phyloP scores from a whole-genome alignment of 257 asterid species.

The Capsicum chinense region DNA sequence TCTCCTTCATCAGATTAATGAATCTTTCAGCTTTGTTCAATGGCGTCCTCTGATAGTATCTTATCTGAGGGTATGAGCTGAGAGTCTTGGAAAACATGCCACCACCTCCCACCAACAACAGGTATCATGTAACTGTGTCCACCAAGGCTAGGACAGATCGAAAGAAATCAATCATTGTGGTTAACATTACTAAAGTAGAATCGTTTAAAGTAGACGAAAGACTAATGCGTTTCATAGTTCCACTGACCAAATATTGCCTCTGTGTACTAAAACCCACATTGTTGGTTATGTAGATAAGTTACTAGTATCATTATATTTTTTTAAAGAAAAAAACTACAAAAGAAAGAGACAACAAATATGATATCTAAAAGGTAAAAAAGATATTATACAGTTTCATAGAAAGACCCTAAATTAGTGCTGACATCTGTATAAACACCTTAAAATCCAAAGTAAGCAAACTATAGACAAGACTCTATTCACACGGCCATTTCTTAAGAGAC shows the following conservation, averaged over 20 bases:
- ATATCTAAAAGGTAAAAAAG: slow-evolving; percentile 10
- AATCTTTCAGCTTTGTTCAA: no score
- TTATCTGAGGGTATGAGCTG: no score
- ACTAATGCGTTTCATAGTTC: slow-evolving; percentile 2
- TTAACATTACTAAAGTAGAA: slow-evolving; percentile 4
- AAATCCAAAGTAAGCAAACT: background rate
- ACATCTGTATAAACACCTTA: background rate
- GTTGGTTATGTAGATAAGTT: background rate
- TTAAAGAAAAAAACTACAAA: background rate
- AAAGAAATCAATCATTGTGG: background rate
- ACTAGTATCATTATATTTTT: background rate
- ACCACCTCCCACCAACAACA: no score
- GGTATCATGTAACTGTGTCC: no score
- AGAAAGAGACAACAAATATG: slow-evolving; percentile 5
- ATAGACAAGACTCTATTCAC: background rate
- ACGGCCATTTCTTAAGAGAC: background rate
- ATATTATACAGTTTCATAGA: background rate
- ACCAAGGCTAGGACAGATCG: no score
- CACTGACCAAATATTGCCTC: background rate
- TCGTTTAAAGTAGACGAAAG: background rate
- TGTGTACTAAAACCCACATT: background rate
- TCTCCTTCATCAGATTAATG: no score
- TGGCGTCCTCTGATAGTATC: no score
- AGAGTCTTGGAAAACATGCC: no score
- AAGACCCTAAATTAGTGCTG: background rate